phyloP scores from a whole-genome alignment of 495 filamentous ascomycete species.

The Aspergillus leporis region DNA sequence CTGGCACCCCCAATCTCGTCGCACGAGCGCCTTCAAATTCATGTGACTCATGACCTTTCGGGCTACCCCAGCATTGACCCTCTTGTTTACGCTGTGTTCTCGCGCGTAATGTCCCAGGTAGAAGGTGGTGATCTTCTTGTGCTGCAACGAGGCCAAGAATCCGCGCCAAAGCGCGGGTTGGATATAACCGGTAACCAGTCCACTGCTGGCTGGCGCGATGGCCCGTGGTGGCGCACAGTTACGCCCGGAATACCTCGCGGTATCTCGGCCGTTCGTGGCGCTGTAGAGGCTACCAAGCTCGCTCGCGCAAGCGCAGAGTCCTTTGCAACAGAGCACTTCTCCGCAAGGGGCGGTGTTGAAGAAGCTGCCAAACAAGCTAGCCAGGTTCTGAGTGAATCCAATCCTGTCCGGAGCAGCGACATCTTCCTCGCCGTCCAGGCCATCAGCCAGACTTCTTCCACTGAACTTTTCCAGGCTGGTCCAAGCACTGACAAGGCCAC shows the following conservation, averaged over 20 bases:
- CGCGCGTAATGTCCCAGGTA: constrained; percentile 96
- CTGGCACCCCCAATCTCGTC: constrained; percentile 96
- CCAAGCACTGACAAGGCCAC: constrained; percentile 54
- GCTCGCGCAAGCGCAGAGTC: constrained; percentile 83
- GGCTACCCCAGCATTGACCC: constrained; percentile 95
- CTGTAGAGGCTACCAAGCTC: constrained; percentile 86
- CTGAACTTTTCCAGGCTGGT: constrained; percentile 67
- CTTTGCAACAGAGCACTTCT: constrained; percentile 81
- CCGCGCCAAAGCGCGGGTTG: constrained; percentile 64
- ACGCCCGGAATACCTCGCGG: constrained; percentile 63
- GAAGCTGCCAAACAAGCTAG: constrained; percentile 75
- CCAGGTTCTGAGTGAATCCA: constrained; percentile 72
- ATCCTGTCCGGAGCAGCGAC: constrained; percentile 87
- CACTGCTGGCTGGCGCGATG: constrained; percentile 76
- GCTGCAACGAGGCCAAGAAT: constrained; percentile 88
- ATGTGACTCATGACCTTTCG: constrained; percentile 92
- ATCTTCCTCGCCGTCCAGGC: constrained; percentile 95
- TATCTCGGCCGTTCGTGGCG: constrained; percentile 76
- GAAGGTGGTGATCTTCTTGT: constrained; percentile 97
- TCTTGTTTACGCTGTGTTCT: constrained; percentile 89
- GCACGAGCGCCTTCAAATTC: constrained; percentile 96
- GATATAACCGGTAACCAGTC: constrained; percentile 54
- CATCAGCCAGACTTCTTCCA: constrained; percentile 60
- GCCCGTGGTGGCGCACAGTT: constrained; percentile 89
- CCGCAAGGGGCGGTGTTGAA: constrained; percentile 73